Evolutionary conservation across 345 rosid species (phyloP), one percentile per base, ranked within the genome.

Genomic region (Punica granatum): DNA sequence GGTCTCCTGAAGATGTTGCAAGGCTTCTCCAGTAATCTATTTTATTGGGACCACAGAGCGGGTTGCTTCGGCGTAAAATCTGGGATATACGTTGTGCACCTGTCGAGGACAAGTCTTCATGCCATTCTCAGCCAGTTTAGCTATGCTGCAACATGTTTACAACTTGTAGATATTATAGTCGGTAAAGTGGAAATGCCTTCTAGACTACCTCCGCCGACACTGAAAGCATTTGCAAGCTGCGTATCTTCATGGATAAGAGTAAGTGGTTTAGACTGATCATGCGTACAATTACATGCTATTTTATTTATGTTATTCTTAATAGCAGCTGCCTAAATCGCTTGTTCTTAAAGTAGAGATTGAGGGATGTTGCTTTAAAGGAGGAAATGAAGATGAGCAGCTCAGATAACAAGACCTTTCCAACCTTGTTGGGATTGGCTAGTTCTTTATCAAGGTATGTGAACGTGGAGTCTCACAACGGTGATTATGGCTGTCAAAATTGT

Each of bases 231-330:
- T 77, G 78, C 86, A 0, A 78, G 77, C 63, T 75, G 87, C 31
- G 88, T 79, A 74, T 86, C 92, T 60, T 81, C 85, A 0, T 86
- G 97, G 97, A 82, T 89, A 48, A 64, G 78, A 92, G 98, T 88
- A 66, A 48, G 77, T 25, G 53, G 71, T 62, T 58, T 37, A 64
- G 43, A 34, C n/a, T 14, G 41, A 70, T 23, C 8, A 36, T 1
- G 37, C 0, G 8, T 23, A 33, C n/a, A 49, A 49, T 51, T 28
- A 14, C 58, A 14, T 63, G 61, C 37, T 35, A 31, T 39, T 35
- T 62, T 19, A 34, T 33, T 35, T 21, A 14, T 39, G 6, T 25
- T 36, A 63, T 36, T 16, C 10, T 66, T 34, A 31, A 13, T 26
- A 28, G 13, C 34, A 49, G 11, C 8, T 14, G 44, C 16, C 8